Base-by-base conservation (phyloP, 352 stramenopile species). In the Blastocystis sp. region DNA sequence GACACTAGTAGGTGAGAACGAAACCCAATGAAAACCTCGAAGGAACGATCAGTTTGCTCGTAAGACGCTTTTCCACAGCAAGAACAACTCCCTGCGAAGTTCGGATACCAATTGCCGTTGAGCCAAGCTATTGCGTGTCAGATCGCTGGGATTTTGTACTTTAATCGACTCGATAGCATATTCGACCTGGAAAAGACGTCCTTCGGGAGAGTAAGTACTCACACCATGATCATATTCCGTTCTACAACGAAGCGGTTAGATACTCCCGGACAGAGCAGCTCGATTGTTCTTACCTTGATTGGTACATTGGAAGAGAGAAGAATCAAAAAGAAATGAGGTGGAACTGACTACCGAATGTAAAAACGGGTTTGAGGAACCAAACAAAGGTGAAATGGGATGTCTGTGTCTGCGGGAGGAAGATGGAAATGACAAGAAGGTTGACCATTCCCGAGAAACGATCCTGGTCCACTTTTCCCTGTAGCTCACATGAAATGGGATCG, bases 201-300 rank as follows among this genome's bases (percentile, higher is more conserved):
- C 96, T 91, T 99, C 96, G 14, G 96, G 96, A 87, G 94, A 98
- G 89, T 99, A 99, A 29, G 96, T 99, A 91, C 98, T 98, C 40
- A 98, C 96, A 87, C 96, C 96, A 84, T 96, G 93, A 90, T 99
- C 96, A 89, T 99, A 99, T 90, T 98, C 96, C 67, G 93, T 97
- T 88, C 94, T 96, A 85, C 14, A 72, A 3, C n/a, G 44, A 73
- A 40, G 69, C 4, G 42, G 32, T 75, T 75, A 75, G 36, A 75
- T 51, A 51, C n/a, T 48, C 46, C 42, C 40, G 24, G 18, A 53
- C 46, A 21, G 14, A 24, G 14, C 44, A 48, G 44, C 42, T 51
- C 4, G n/a, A 38, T 27, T 8, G 57, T 32, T 49, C 32, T 0
- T 81, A 81, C 69, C 48, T 63, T 34, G 69, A 81, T 38, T 63